Evolutionary conservation across 2,329 filamentous ascomycete genomes (phyloP).

Genomic region (Teratosphaeria epicoccoides): DNA sequence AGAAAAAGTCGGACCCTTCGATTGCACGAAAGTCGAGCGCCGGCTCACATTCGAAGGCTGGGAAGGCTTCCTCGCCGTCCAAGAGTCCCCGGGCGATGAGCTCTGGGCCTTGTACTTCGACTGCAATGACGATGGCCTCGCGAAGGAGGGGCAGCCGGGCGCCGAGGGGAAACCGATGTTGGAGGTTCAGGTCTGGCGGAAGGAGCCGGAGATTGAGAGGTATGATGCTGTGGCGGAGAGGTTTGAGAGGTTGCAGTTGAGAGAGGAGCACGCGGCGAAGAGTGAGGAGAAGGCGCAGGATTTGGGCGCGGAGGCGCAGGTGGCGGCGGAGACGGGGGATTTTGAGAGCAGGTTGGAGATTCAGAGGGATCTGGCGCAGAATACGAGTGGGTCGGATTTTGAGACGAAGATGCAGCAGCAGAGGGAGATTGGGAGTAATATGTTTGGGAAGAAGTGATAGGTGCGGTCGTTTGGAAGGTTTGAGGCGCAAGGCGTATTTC

Average conservation of each 20-base stretch:
- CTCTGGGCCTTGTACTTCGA: conserved; percentile 45
- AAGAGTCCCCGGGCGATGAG: conserved; percentile 30
- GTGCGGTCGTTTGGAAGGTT: no score
- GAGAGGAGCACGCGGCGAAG: conserved; percentile 9
- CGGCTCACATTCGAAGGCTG: conserved; percentile 45
- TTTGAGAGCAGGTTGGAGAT: conserved; percentile 2
- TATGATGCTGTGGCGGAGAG: conserved; percentile 18
- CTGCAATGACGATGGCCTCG: conserved; percentile 35
- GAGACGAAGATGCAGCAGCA: conserved; percentile 5
- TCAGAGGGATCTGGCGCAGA: conserved; percentile 1
- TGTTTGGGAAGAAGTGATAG: conserved; percentile 1
- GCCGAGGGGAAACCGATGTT: conserved; percentile 20
- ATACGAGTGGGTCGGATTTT: background rate
- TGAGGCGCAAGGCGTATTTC: no score
- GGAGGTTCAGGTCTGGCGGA: conserved; percentile 23
- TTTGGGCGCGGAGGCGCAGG: background rate
- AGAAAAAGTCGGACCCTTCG: conserved; percentile 70
- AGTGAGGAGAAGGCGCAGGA: conserved; percentile 3
- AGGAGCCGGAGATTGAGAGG: conserved; percentile 17
- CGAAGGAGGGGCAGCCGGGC: conserved; percentile 17
- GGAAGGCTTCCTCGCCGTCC: conserved; percentile 47
- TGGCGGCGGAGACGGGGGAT: background rate
- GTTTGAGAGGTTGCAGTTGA: conserved; percentile 14
- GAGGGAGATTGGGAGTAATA: conserved; percentile 2
- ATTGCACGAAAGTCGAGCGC: conserved; percentile 59